A percentile compares a stretch with the other conserved stretches of the same genome.
Conservation (phyloP, 768 basidiomycete genomes). For the Kwoniella mangroviensis region DNA sequence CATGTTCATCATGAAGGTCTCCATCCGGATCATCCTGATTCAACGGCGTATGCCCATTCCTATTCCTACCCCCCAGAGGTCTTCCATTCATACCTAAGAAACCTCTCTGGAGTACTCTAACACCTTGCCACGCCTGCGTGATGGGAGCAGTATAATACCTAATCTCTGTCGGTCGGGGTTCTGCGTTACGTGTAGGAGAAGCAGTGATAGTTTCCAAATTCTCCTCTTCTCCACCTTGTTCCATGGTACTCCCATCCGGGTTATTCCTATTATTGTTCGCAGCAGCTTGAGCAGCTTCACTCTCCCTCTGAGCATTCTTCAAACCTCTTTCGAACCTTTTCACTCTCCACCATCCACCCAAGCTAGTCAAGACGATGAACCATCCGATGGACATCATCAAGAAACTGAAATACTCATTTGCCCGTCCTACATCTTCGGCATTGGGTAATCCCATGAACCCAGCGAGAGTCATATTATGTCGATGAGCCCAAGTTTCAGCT, state of each 20-base stretch:
- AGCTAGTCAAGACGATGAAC: constrained; percentile 85
- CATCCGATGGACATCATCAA: constrained; percentile 87
- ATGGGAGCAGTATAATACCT: constrained; percentile 41
- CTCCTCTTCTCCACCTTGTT: constrained; percentile 9
- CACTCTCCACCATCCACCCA: constrained; percentile 67
- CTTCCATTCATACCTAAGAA: constrained; percentile 48
- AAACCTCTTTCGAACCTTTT: constrained; percentile 53
- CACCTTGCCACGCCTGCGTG: constrained; percentile 34
- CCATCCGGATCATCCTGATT: constrained; percentile 21
- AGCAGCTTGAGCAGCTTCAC: constrained; percentile 44
- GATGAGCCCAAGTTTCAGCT: constrained; percentile 40
- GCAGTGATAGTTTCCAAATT: constrained; percentile 28
- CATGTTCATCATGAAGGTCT: constrained; percentile 35
- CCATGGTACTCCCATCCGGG: not conserved
- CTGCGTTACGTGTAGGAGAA: not conserved
- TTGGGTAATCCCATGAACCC: constrained; percentile 46
- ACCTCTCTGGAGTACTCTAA: constrained; percentile 41
- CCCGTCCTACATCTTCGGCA: constrained; percentile 57
- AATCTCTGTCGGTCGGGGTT: constrained; percentile 26
- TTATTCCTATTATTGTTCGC: constrained; percentile 29
- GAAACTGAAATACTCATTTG: constrained; percentile 88
- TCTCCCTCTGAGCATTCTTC: constrained; percentile 39
- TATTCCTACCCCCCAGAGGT: constrained; percentile 19
- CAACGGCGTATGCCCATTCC: constrained; percentile 34
- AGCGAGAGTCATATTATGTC: constrained; percentile 53